Conservation (phyloP, 1,139 yeast species). For the Candida sanyaensis region DNA sequence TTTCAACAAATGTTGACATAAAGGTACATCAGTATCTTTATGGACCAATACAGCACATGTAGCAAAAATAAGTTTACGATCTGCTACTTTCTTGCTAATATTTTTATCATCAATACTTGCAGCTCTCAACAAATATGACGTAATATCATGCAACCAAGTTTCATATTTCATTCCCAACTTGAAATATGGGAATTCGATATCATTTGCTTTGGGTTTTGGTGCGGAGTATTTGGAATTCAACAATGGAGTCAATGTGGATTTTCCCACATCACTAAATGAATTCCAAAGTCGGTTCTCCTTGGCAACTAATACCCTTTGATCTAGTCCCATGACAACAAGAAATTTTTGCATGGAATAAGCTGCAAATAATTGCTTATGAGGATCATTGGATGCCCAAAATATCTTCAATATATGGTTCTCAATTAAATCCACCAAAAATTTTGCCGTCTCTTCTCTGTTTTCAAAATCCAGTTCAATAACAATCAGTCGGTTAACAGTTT, state of each 20-base stretch:
- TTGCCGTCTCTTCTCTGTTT: slow-evolving; percentile 61
- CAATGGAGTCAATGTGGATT: slow-evolving; percentile 76
- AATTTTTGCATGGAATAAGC: slow-evolving; percentile 92
- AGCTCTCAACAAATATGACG: slow-evolving; percentile 63
- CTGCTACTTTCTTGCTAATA: slow-evolving; percentile 4
- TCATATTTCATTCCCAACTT: slow-evolving; percentile 38
- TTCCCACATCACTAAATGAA: slow-evolving; percentile 64
- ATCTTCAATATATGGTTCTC: slow-evolving; percentile 73
- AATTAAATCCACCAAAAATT: slow-evolving; percentile 66
- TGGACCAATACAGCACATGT: slow-evolving; percentile 65
- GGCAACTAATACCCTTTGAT: slow-evolving; percentile 31
- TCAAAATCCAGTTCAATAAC: slow-evolving; percentile 62
- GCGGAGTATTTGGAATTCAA: slow-evolving; percentile 68
- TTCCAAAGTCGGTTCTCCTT: slow-evolving; percentile 47
- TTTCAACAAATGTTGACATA: slow-evolving; percentile 77
- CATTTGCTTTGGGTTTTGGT: slow-evolving; percentile 42
- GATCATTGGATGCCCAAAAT: slow-evolving; percentile 89
- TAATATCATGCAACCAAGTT: slow-evolving; percentile 70
- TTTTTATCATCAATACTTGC: slow-evolving; percentile 20
- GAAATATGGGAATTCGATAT: slow-evolving; percentile 35
- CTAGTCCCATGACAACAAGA: slow-evolving; percentile 63
- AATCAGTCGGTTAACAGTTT: slow-evolving; percentile 42
- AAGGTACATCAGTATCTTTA: slow-evolving; percentile 66
- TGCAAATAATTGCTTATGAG: slow-evolving; percentile 77
- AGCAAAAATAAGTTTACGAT: slow-evolving; percentile 49